Evolutionary conservation across 2,329 filamentous ascomycete genomes (phyloP).

Genomic region (Fusarium sp.): DNA sequence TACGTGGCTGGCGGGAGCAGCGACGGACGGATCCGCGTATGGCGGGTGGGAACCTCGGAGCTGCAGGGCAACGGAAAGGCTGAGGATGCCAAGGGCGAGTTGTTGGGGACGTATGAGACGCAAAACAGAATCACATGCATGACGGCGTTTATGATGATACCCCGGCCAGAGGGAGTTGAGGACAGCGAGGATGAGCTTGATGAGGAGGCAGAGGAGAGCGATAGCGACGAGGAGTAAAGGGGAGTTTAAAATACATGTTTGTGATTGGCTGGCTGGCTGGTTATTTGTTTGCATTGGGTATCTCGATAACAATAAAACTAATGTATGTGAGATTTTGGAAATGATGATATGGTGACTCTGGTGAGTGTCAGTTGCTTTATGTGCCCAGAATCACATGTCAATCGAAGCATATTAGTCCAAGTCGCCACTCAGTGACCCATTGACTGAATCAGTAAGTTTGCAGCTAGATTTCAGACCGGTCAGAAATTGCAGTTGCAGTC

Average conservation of each 20-base stretch:
- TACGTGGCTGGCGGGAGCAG: conserved; percentile 82
- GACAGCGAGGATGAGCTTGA: conserved; percentile 67
- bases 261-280: background rate
- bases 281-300: conserved; percentile 2
- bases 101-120: conserved; percentile 85
- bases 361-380: conserved; percentile 7
- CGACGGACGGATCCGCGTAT: conserved; percentile 86
- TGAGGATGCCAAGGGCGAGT: conserved; percentile 48
- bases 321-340: conserved; percentile 16
- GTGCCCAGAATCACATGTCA: conserved; percentile 44
- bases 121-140: conserved; percentile 91
- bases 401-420: conserved; percentile 23
- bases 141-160: conserved; percentile 86
- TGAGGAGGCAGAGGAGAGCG: conserved; percentile 57
- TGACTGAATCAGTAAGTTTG: conserved; percentile 1
- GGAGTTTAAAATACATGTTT: background rate
- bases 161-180: conserved; percentile 70
- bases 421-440: conserved; percentile 18
- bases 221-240: conserved; percentile 53
- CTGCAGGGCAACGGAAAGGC: conserved; percentile 53
- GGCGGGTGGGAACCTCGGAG: conserved; percentile 68
- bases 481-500: conserved; percentile 6
- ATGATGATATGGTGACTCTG: background rate
- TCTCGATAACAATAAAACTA: conserved; percentile 20
- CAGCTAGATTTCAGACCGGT: conserved; percentile 1